These are phyloP conservation scores for Claviceps lovelessii DNA, from an alignment of 2,329 filamentous ascomycete genomes.

Conservation along the genomic window DNA sequence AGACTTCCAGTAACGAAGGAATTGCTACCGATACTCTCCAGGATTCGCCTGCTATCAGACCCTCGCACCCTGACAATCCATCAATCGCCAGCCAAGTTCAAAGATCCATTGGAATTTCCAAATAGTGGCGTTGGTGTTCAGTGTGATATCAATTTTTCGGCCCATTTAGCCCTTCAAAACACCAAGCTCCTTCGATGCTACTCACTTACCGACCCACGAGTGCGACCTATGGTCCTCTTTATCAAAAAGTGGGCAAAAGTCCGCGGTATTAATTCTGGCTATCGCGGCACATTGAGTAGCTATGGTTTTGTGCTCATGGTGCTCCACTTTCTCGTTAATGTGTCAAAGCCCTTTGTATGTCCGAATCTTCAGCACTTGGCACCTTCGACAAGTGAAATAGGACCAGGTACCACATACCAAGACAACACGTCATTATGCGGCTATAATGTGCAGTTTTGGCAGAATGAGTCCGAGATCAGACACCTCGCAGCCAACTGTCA, in stretches of 20 bases:
- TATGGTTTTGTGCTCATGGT: conserved; percentile 92
- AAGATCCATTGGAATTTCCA: conserved; percentile 59
- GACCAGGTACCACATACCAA: conserved; percentile 12
- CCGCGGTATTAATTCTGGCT: conserved; percentile 74
- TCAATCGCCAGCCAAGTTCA: conserved; percentile 38
- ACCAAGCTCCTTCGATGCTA: conserved; percentile 74
- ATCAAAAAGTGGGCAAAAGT: conserved; percentile 83
- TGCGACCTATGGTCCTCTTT: conserved; percentile 67
- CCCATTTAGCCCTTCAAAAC: conserved; percentile 70
- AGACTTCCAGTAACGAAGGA: conserved; percentile 24
- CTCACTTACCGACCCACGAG: conserved; percentile 61
- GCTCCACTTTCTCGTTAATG: conserved; percentile 75
- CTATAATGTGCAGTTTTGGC: conserved; percentile 62
- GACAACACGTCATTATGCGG: conserved; percentile 38
- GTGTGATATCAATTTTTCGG: conserved; percentile 86
- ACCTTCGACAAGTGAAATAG: conserved; percentile 24
- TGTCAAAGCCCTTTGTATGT: conserved; percentile 66
- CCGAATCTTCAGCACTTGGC: conserved; percentile 61
- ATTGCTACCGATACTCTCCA: conserved; percentile 21
- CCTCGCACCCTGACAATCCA: conserved; percentile 36
- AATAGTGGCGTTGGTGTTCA: conserved; percentile 66
- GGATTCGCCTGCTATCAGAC: conserved; percentile 31
- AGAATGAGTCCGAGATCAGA: conserved; percentile 55
- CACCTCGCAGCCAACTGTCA: conserved; percentile 41
- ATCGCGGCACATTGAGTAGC: conserved; percentile 72